Evolutionary conservation across 106 monocot genomes (phyloP).

Genomic region (Hemerocallis citrina): DNA sequence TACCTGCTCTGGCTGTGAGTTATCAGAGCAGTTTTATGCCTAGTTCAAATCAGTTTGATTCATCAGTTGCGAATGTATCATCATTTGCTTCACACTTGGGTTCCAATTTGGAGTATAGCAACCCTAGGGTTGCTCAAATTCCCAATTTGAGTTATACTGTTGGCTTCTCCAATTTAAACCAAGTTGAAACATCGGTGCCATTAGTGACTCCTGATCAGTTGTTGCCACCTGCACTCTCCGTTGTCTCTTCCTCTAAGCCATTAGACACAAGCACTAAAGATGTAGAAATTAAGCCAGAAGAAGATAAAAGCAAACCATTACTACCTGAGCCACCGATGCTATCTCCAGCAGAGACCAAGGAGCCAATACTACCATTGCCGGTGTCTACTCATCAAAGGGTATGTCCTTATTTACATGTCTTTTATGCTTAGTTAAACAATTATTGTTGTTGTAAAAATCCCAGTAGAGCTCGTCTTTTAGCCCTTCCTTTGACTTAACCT

Average conservation of each 20-base stretch:
- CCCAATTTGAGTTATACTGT: constrained; percentile 9
- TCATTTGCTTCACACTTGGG: no score
- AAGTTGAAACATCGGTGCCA: constrained; percentile 24
- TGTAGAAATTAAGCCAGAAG: constrained; percentile 15
- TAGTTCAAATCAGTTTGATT: background rate
- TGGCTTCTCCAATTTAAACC: constrained; percentile 31
- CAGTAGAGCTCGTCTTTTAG: no score
- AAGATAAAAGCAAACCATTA: constrained; percentile 17
- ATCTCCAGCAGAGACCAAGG: background rate
- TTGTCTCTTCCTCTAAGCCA: constrained; percentile 17
- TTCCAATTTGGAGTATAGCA: no score
- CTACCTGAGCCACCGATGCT: background rate
- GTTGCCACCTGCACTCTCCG: constrained; percentile 15
- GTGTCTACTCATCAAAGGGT: constrained; percentile 11
- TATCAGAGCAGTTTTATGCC: no score
- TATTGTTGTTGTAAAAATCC: no score
- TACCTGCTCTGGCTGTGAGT: constrained; percentile 18
- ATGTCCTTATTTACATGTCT: background rate
- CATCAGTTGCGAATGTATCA: no score
- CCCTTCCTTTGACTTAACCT: no score
- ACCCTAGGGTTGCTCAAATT: no score
- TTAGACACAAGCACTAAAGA: constrained; percentile 18
- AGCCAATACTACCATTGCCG: constrained; percentile 7
- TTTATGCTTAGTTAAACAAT: background rate
- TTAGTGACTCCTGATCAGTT: constrained; percentile 45